phyloP scores from a whole-genome alignment of 768 basidiomycete genomes.

The Tulasnella sp. region DNA sequence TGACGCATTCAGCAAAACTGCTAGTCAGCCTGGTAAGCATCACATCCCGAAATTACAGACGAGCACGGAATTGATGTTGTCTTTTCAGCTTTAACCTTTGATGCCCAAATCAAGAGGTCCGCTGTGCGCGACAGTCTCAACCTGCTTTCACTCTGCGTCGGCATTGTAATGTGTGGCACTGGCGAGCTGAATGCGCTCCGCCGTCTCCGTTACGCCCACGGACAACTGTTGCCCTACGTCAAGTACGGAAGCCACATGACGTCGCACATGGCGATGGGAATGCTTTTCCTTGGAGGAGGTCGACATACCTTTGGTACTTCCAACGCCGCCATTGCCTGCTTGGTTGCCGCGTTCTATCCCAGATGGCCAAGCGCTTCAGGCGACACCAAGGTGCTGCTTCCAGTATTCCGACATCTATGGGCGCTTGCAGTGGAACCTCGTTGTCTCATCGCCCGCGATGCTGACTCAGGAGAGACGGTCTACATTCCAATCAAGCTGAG shows the following conservation, averaged over 20 bases:
- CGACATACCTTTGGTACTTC: conserved; percentile 91
- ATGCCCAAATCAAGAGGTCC: conserved; percentile 84
- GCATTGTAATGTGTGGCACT: conserved; percentile 97
- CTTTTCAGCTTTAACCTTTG: conserved; percentile 69
- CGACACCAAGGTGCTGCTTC: conserved; percentile 89
- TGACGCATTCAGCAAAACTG: conserved; percentile 63
- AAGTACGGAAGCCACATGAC: conserved; percentile 90
- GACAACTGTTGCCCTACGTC: conserved; percentile 64
- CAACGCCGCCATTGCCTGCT: conserved; percentile 85
- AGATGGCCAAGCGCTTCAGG: conserved; percentile 75
- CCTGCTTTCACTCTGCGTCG: conserved; percentile 79
- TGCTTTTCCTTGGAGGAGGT: conserved; percentile 92
- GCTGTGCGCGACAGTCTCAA: conserved; percentile 87
- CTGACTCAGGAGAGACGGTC: conserved; percentile 87
- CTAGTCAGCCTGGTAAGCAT: conserved; percentile 32
- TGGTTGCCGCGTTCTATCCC: conserved; percentile 92
- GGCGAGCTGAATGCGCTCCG: conserved; percentile 90
- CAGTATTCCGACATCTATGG: conserved; percentile 95
- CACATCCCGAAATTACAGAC: not conserved
- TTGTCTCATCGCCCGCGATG: conserved; percentile 88
- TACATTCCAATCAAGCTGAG: conserved; percentile 91
- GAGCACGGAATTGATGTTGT: not conserved
- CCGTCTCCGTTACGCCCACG: conserved; percentile 85
- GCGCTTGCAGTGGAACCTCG: conserved; percentile 93
- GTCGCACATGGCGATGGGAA: conserved; percentile 85